Evolutionary conservation across 2,329 filamentous ascomycete species (phyloP).

Genomic region (Epichloe sylvatica): DNA sequence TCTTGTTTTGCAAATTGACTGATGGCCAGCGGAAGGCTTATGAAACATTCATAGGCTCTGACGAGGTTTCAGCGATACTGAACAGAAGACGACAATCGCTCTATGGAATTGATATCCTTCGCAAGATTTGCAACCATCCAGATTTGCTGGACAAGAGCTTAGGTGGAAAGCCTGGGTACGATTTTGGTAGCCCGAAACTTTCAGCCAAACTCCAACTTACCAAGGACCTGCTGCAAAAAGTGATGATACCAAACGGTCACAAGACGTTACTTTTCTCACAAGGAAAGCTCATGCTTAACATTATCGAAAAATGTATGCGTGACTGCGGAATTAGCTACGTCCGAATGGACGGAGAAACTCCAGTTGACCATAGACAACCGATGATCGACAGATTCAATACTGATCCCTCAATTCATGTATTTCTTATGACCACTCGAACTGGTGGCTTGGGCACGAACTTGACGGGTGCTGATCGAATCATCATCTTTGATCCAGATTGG

Average conservation of each 20-base stretch:
- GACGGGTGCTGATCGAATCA: slow-evolving; percentile 87
- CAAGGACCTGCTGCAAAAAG: slow-evolving; percentile 60
- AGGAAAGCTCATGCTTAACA: slow-evolving; percentile 88
- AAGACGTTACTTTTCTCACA: slow-evolving; percentile 91
- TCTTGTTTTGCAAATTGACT: slow-evolving; percentile 89
- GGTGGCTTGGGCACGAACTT: slow-evolving; percentile 88
- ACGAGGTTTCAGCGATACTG: slow-evolving; percentile 74
- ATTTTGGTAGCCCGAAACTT: slow-evolving; percentile 63
- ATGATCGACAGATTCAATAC: slow-evolving; percentile 91
- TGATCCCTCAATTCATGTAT: slow-evolving; percentile 65
- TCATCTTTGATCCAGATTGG: slow-evolving; percentile 98
- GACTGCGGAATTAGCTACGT: slow-evolving; percentile 60
- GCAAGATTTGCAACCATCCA: slow-evolving; percentile 96
- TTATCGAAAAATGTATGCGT: slow-evolving; percentile 69
- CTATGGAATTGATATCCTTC: slow-evolving; percentile 78
- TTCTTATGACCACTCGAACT: slow-evolving; percentile 88
- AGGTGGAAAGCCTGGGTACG: slow-evolving; percentile 46
- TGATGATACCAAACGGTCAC: slow-evolving; percentile 83
- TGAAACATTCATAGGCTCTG: slow-evolving; percentile 63
- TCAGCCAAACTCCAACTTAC: slow-evolving; percentile 96
- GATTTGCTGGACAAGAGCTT: slow-evolving; percentile 59
- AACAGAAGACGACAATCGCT: slow-evolving; percentile 63
- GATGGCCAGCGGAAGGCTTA: slow-evolving; percentile 64
- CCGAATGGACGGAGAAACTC: slow-evolving; percentile 87
- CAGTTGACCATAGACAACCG: slow-evolving; percentile 73